phyloP scores from a whole-genome alignment of 169 alveolate species.

The Babesia sp. region DNA sequence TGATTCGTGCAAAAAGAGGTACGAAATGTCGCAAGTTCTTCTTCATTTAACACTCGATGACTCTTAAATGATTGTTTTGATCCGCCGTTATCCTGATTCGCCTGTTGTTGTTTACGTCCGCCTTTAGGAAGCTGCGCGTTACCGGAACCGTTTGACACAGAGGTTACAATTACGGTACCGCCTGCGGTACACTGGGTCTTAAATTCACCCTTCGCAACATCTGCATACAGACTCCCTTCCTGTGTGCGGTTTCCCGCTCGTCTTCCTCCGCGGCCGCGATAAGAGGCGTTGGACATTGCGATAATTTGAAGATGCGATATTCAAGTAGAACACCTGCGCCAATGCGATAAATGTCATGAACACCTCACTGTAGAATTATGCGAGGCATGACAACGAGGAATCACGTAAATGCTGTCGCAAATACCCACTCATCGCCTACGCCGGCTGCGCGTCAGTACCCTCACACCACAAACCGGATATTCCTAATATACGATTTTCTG shows the following conservation, averaged over 20 bases:
- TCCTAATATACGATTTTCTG: background rate
- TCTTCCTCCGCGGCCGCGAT: constrained; percentile 31
- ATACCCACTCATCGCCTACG: background rate
- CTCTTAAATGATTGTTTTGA: constrained; percentile 9
- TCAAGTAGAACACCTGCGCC: background rate
- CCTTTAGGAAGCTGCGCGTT: background rate
- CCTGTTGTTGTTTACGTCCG: background rate
- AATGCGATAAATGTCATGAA: background rate
- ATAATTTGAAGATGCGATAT: constrained; percentile 31
- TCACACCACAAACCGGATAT: constrained; percentile 38
- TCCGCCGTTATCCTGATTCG: background rate
- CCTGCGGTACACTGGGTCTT: background rate
- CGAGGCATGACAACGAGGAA: background rate
- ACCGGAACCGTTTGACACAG: constrained; percentile 2
- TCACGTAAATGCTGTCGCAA: background rate
- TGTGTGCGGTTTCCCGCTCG: constrained; percentile 27
- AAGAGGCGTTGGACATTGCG: constrained; percentile 42
- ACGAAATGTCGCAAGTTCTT: constrained; percentile 80
- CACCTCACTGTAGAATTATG: background rate
- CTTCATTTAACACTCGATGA: constrained; percentile 58
- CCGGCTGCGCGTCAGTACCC: constrained; percentile 15
- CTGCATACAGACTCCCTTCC: constrained; percentile 30
- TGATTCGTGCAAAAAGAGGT: constrained; percentile 83
- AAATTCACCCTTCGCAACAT: constrained; percentile 35
- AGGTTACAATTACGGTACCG: background rate